Evolutionary conservation across 192 early-diverging fungal genomes (phyloP), one percentile per base, ranked within the genome.

Genomic region (Coemansia sp.): DNA sequence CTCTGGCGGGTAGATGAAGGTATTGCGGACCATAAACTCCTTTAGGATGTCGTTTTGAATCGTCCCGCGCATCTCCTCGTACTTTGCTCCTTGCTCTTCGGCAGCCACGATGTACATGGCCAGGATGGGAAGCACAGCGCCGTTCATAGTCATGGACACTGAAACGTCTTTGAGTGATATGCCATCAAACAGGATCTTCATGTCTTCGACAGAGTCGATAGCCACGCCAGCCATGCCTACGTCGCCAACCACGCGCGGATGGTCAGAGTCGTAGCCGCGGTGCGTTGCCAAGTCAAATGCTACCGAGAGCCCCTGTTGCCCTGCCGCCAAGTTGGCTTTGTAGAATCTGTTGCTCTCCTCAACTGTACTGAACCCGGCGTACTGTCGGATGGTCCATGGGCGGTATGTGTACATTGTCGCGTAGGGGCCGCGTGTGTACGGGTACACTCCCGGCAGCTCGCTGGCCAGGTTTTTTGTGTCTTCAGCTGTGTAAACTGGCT

Each of bases 131-230:
- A 95, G 74, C 46, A 95, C 92, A 10, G 93, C 93, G n/a, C 93
- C 93, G 72, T 95, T 95, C 93, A 95, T 95, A 9, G 93, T 95
- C 93, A 95, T 95, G 2, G 91, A 93, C 8, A 95, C 93, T 4
- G 92, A 94, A 78, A 95, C 93, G 66, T 91, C 91, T 71, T 92
- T 92, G 40, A 95, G 85, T 46, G 93, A 91, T 61, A 95, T 95
- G 5, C 90, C 91, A 65, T 92, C 87, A 80, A 95, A 95, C 60
- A 95, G 68, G 66, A 93, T 89, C 85, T 94, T 94, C 92, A 94
- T 94, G 76, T 95, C 93, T 73, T 95, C 93, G 13, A 95, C 89
- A 10, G 91, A 88, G 70, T 95, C 93, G 68, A 95, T 95, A 14
- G 93, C 93, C 36, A 95, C 93, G 58, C 93, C 93, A 28, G 93